Evolutionary conservation across 2,329 filamentous ascomycete genomes (phyloP), one percentile per base, ranked within the genome.

Genomic region (Penicillium sp.): DNA sequence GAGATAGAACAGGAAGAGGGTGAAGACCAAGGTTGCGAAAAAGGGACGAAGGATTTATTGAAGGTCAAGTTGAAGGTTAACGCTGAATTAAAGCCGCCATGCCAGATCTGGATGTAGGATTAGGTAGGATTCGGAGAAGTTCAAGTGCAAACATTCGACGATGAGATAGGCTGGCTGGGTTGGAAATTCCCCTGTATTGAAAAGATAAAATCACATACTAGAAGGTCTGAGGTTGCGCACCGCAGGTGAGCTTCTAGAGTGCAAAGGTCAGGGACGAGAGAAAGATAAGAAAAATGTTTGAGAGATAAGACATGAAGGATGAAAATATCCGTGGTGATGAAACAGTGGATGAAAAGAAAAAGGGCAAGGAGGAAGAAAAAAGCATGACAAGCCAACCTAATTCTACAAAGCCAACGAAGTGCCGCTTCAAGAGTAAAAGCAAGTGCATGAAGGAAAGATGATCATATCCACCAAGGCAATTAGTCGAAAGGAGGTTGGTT

Each of bases 271-370:
- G 60, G 60, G 64, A 60, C 66, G 64, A 48, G 53, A 66, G 63
- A 41, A 60, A 60, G 64, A 61, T 66, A 65, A 50, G 55, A 66
- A 63, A 46, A 60, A 54, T 65, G 69, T 60, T 17, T 19, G 41
- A 50, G 35, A 67, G 31, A 53, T 52, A 58, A 62, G 29, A 53
- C 44, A 62, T 41, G 41, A 44, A 54, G 19, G 47, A 58, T 38
- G 44, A 60, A 57, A 50, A 41, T 49, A 56, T 56, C 19, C 21
- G 38, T 52, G n/a, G 7, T 47, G 35, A 53, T 58, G 35, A 52
- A 41, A 58, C 38, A 50, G 29, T 31, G 30, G 48, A 47, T 19
- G 57, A 44, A 44, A 41, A 26, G 47, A 46, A 50, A 15, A 38
- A 60, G 51, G 41, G 23, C 45, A 29, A 56, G n/a, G 35, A n/a